phyloP scores from a whole-genome alignment of 352 stramenopile genomes.

The Phytopythium sindhum region DNA sequence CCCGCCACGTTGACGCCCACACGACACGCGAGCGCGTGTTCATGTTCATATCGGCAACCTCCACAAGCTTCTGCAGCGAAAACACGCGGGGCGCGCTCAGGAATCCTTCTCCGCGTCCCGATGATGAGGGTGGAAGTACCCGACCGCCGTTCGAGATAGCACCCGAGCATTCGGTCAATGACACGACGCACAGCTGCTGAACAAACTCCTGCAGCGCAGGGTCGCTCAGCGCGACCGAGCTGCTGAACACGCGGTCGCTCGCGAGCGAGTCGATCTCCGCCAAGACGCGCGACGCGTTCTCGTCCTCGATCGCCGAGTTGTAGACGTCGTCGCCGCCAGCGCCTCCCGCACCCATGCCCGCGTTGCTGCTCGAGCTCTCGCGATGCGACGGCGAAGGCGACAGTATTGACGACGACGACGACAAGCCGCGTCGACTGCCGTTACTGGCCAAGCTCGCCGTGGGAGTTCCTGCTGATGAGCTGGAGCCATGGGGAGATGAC shows the following conservation, averaged over 20 bases:
- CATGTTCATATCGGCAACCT: conserved; percentile 99
- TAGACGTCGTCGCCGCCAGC: conserved; percentile 48
- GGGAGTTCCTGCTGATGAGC: conserved; percentile 9
- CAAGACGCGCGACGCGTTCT: conserved; percentile 81
- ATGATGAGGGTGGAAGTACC: conserved; percentile 11
- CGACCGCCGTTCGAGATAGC: conserved; percentile 40
- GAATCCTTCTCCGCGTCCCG: conserved; percentile 21
- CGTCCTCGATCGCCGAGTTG: conserved; percentile 75
- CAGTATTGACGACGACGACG: conserved; percentile 20
- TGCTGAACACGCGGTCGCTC: conserved; percentile 92
- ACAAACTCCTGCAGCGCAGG: conserved; percentile 89
- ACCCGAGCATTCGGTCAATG: conserved; percentile 85
- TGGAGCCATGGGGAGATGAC: conserved; percentile 21
- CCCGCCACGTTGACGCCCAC: conserved; percentile 98
- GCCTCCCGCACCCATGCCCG: conserved; percentile 14
- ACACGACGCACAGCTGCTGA: conserved; percentile 87
- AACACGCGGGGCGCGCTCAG: conserved; percentile 93
- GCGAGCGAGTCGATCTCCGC: conserved; percentile 81
- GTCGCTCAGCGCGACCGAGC: conserved; percentile 76
- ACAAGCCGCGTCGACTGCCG: conserved; percentile 21
- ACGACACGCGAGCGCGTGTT: conserved; percentile 93
- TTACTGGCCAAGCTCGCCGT: conserved; percentile 16
- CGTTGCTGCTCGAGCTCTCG: conserved; percentile 15
- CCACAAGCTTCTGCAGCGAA: conserved; percentile 98
- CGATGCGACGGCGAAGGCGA: conserved; percentile 55